Percentiles rank a stretch among this genome's conserved stretches.
phyloP scores from a whole-genome alignment of 306 rosid species.

The Carpinus fangiana region DNA sequence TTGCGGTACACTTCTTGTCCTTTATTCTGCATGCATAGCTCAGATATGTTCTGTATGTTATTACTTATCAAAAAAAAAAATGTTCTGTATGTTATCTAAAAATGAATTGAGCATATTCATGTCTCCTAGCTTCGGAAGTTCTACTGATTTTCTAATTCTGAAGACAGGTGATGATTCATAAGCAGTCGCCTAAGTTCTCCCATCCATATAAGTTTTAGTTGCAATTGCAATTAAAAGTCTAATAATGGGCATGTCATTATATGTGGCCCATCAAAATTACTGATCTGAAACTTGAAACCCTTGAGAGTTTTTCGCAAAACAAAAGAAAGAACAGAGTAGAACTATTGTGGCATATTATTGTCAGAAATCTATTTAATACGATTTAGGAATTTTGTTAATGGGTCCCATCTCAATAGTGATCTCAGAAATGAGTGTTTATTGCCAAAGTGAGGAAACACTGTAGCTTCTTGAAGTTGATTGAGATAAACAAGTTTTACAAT shows the following conservation, averaged over 20 bases:
- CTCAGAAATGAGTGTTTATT: neutral
- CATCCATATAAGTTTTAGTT: neutral
- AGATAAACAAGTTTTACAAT: neutral
- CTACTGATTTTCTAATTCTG: neutral
- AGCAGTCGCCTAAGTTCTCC: neutral
- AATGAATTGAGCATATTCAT: neutral
- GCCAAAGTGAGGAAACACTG: neutral
- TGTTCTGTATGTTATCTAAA: neutral
- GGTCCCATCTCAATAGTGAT: neutral
- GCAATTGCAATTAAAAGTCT: neutral
- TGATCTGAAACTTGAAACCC: neutral
- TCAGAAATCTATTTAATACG: neutral
- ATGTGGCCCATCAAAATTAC: neutral
- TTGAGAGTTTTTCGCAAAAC: neutral
- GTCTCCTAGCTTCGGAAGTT: neutral
- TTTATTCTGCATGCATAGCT: conserved; percentile 19
- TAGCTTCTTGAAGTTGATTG: neutral
- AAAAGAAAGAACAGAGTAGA: no score
- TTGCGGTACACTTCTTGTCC: conserved; percentile 60
- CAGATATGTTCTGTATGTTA: neutral
- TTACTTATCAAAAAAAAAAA: no score
- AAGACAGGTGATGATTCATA: neutral
- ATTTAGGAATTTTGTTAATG: neutral
- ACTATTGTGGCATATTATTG: neutral
- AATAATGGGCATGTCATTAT: neutral